Base-by-base conservation (phyloP, 2,329 filamentous ascomycete genomes). In the Aspergillus terreus region DNA sequence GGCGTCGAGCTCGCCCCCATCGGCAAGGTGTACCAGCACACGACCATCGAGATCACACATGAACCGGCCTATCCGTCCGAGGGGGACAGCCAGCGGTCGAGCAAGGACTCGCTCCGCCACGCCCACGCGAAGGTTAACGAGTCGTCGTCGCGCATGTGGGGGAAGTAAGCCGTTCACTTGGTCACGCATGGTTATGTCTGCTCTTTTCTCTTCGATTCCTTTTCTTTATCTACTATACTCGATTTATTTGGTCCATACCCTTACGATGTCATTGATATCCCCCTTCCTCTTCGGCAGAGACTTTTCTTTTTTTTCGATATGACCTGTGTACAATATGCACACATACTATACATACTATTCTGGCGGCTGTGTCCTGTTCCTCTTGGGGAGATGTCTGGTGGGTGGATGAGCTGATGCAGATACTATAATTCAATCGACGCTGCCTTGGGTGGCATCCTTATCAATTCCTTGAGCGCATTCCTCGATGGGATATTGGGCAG, bases 21-120 rank as follows among this genome's bases (percentile, higher is more conserved):
- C 32, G 71, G 69, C 12, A 71, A 72, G 47, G 72, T 76, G 49
- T 73, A 73, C 50, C 70, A 74, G 52, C 60, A 76, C 47, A 75
- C 72, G 1, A 76, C 72, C 4, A 74, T 76, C 46, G 71, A 74
- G 50, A 69, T 74, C 48, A 73, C 69, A 1, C 62, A 58, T 33
- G 70, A 74, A 42, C 68, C 65, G 6, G 68, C 65, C 10, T 70
- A 61, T 33, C 59, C 63, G 1, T 52, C 56, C 19, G 53, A 45
- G 17, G 63, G 56, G 6, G 61, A 53, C 2, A 66, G 64, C 49
- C 57, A 60, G 35, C 61, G 59, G 4, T 65, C 65, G 10, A 68
- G 65, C 54, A 62, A 59, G 30, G 65, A 66, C 11, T 63, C 63
- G 2, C 49, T 60, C 6, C 23, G 23, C 23, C 40, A 12, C 21